A percentile compares a stretch with the other conserved stretches of the same genome.
phyloP scores from a whole-genome alignment of 306 rosid species.

The Bauhinia variegata region DNA sequence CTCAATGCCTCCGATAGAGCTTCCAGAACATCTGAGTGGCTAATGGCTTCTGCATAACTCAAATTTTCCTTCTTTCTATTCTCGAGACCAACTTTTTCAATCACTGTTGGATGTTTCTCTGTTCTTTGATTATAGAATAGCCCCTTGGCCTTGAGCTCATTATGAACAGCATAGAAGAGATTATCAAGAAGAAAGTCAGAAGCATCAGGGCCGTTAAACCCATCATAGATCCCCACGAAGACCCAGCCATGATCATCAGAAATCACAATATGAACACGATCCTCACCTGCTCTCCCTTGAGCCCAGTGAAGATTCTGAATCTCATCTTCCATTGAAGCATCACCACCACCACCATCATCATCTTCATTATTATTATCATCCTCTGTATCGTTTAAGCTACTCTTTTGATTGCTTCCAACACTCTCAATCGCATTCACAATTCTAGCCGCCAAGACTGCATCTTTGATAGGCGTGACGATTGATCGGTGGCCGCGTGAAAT shows the following conservation, averaged over 20 bases:
- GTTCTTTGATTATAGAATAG: constrained; percentile 75
- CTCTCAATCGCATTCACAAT: constrained; percentile 38
- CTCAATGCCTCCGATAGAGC: constrained; percentile 59
- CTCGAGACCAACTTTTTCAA: constrained; percentile 42
- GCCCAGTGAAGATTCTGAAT: constrained; percentile 78
- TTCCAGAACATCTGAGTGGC: constrained; percentile 31
- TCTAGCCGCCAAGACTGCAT: constrained; percentile 6
- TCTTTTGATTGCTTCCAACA: constrained; percentile 37
- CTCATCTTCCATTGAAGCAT: constrained; percentile 29
- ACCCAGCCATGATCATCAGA: constrained; percentile 94
- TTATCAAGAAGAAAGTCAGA: constrained; percentile 88
- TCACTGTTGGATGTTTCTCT: constrained; percentile 9
- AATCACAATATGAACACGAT: constrained; percentile 87
- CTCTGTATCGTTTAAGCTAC: constrained; percentile 29
- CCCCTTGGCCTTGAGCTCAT: constrained; percentile 89
- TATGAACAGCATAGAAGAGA: constrained; percentile 77
- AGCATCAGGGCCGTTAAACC: constrained; percentile 90
- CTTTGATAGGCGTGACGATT: constrained; percentile 27
- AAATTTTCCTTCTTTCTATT: too few species aligned
- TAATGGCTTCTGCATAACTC: too few species aligned
- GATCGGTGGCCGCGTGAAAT: constrained; percentile 33
- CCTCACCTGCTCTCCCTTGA: constrained; percentile 90
- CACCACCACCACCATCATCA: constrained; percentile 34
- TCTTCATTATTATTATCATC: constrained; percentile 32
- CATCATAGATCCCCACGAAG: constrained; percentile 90